Percentiles rank a stretch among this genome's conserved stretches.
phyloP scores from a whole-genome alignment of 192 early-diverging fungal species.

The Neocallimastix lanati region DNA sequence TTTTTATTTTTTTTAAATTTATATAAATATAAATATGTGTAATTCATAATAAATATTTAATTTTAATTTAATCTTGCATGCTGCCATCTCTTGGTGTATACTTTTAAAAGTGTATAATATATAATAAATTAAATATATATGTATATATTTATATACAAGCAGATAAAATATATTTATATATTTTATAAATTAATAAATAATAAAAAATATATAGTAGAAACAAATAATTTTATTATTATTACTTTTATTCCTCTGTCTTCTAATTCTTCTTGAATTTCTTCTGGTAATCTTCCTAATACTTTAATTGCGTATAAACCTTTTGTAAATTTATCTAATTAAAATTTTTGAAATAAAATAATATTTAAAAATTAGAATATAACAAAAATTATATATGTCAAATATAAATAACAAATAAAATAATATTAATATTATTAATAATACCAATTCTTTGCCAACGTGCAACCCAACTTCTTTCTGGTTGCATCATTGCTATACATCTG shows the following conservation, averaged over 20 bases:
- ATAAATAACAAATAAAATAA: not conserved
- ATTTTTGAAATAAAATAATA: no score
- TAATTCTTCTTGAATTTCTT: slow-evolving; percentile 50
- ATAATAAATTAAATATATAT: no score
- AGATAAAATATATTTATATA: not conserved
- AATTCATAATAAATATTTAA: no score
- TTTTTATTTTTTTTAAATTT: no score
- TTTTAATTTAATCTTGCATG: not conserved
- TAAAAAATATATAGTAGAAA: not conserved
- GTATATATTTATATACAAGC: no score
- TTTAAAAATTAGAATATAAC: not conserved
- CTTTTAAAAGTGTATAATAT: no score
- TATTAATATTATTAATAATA: slow-evolving; percentile 9
- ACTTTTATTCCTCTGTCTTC: slow-evolving; percentile 37
- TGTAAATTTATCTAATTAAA: slow-evolving; percentile 25
- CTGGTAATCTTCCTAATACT: slow-evolving; percentile 51
- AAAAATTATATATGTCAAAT: not conserved
- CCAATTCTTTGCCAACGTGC: slow-evolving; percentile 49
- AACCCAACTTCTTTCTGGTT: slow-evolving; percentile 58
- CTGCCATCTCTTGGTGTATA: not conserved
- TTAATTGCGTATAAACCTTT: slow-evolving; percentile 59
- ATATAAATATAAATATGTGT: no score
- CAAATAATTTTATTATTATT: not conserved
- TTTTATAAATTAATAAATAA: not conserved
- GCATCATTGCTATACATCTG: slow-evolving; percentile 50